A percentile compares a stretch with the other conserved stretches of the same genome.
Conservation (phyloP, 2,329 filamentous ascomycete species). For the Ophiostoma novo-ulmi region DNA sequence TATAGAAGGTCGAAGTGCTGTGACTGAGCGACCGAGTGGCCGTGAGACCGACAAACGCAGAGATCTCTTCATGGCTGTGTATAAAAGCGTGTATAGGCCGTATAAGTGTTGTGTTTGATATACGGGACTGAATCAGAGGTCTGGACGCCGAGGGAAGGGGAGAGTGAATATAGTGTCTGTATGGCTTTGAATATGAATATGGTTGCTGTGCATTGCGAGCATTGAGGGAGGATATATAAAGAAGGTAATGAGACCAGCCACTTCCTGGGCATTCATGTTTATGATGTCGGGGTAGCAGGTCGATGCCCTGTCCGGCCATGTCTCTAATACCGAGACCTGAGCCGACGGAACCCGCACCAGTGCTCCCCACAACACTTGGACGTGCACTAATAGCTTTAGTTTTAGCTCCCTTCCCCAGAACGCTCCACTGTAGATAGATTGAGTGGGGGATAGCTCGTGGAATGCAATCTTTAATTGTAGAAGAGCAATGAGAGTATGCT, state of each 20-base stretch:
- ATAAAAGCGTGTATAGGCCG: too few species aligned
- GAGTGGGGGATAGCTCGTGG: background rate
- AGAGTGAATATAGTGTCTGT: too few species aligned
- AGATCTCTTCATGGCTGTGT: slow-evolving; percentile 14
- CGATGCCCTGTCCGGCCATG: slow-evolving; percentile 3
- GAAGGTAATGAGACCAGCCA: background rate
- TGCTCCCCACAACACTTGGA: background rate
- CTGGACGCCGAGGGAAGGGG: too few species aligned
- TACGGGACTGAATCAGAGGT: too few species aligned
- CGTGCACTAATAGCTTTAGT: background rate
- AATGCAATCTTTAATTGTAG: background rate
- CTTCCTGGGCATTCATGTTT: background rate
- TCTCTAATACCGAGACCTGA: slow-evolving; percentile 29
- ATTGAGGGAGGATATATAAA: background rate
- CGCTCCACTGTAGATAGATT: slow-evolving; percentile 1
- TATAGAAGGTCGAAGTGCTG: background rate
- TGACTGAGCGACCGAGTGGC: background rate
- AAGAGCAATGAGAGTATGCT: background rate
- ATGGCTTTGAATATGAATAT: too few species aligned
- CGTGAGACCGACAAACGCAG: background rate
- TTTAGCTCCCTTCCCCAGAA: slow-evolving; percentile 6
- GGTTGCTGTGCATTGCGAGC: background rate
- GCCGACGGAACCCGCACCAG: slow-evolving; percentile 34
- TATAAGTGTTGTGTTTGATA: too few species aligned
- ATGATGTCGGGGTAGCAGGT: background rate